Percentiles rank a stretch among this genome's conserved stretches.
Evolutionary conservation across 129 eudicot genomes (phyloP).

Genomic region (Deinandra increscens): DNA sequence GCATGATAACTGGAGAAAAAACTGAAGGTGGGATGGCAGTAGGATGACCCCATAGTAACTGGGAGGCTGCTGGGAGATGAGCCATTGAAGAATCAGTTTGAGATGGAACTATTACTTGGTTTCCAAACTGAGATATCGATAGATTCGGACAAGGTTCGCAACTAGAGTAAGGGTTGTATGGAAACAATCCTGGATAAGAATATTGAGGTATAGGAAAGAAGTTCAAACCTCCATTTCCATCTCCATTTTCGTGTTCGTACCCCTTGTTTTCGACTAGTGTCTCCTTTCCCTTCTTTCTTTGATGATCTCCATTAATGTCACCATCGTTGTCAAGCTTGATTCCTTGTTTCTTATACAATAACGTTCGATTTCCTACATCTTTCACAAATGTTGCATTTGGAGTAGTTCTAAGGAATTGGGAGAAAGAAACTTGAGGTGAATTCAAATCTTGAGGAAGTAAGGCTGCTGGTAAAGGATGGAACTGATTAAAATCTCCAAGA

Average conservation of each 20-base stretch:
- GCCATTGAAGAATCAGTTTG: slow-evolving; percentile 39
- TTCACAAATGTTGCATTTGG: slow-evolving; percentile 34
- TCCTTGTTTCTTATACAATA: slow-evolving; percentile 31
- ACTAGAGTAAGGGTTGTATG: slow-evolving; percentile 48
- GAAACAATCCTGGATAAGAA: slow-evolving; percentile 40
- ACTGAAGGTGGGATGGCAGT: slow-evolving; percentile 39
- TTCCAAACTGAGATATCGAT: slow-evolving; percentile 69
- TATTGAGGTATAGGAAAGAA: slow-evolving; percentile 58
- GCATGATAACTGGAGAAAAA: slow-evolving; percentile 37
- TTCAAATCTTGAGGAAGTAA: slow-evolving; percentile 37
- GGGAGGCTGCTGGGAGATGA: slow-evolving; percentile 47
- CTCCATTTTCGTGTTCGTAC: slow-evolving; percentile 35
- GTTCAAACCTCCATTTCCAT: slow-evolving; percentile 55
- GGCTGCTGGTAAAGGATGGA: slow-evolving; percentile 30
- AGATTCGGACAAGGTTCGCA: slow-evolving; percentile 70
- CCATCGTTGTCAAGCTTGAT: slow-evolving; percentile 31
- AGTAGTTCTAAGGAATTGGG: slow-evolving; percentile 36
- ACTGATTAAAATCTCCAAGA: slow-evolving; percentile 47
- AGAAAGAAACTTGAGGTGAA: slow-evolving; percentile 45
- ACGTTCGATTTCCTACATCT: slow-evolving; percentile 37
- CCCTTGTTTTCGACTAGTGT: slow-evolving; percentile 33
- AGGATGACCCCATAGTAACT: slow-evolving; percentile 46
- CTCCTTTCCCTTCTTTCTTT: slow-evolving; percentile 44
- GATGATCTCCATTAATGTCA: slow-evolving; percentile 28
- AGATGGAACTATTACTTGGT: slow-evolving; percentile 43